Conservation (phyloP, 805 yeast genomes). For the Sporopachydermia quercuum region DNA sequence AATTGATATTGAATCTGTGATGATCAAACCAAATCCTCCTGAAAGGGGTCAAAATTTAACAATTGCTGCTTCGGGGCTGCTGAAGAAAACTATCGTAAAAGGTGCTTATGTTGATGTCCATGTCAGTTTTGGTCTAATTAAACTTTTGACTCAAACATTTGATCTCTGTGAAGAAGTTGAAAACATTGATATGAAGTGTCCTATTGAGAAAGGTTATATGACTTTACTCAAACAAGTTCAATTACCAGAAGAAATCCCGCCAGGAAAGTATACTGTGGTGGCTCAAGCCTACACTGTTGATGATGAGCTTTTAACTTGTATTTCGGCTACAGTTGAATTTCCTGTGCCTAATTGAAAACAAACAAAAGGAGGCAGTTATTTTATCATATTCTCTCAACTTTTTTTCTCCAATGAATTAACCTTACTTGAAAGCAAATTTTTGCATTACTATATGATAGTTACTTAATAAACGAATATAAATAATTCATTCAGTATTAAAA, state of each 20-base stretch:
- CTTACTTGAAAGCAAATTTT: too few species aligned
- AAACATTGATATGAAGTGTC: constrained; percentile 78
- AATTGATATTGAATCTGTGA: constrained; percentile 43
- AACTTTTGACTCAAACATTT: constrained; percentile 74
- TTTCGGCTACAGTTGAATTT: constrained; percentile 30
- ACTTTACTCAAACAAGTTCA: constrained; percentile 56
- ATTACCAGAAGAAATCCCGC: constrained; percentile 86
- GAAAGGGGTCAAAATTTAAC: constrained; percentile 71
- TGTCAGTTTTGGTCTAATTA: constrained; percentile 85
- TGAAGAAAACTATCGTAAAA: constrained; percentile 42
- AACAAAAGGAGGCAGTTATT: not conserved
- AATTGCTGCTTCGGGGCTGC: constrained; percentile 55
- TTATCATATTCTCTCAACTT: too few species aligned
- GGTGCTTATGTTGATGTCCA: constrained; percentile 94
- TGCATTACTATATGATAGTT: too few species aligned
- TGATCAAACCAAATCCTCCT: constrained; percentile 79
- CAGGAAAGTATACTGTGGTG: constrained; percentile 74
- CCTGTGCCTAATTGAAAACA: not conserved
- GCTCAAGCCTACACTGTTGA: constrained; percentile 85
- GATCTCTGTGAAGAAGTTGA: constrained; percentile 82
- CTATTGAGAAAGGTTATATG: constrained; percentile 57
- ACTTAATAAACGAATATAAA: too few species aligned
- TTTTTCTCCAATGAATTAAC: too few species aligned
- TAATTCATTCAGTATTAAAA: too few species aligned
- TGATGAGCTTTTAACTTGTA: constrained; percentile 71